Evolutionary conservation across 2,329 filamentous ascomycete genomes (phyloP), one percentile per base, ranked within the genome.

Genomic region (Colletotrichum siamense): DNA sequence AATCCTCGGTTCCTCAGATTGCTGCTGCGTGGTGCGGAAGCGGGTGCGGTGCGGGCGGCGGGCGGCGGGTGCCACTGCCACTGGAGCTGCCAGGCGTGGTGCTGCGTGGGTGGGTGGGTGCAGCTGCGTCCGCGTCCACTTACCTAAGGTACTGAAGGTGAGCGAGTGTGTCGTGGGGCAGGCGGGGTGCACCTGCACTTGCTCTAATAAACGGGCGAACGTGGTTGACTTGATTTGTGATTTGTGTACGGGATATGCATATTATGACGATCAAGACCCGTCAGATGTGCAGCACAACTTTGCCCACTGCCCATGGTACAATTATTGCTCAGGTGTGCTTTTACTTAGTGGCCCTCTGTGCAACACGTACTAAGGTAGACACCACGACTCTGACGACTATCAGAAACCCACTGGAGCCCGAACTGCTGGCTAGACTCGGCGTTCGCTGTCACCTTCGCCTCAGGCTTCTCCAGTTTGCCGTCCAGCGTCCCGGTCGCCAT

Each of bases 1-100:
- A 64, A 64, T 64, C 32, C 62, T 66, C 61, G 61, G 61, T 62
- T 65, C 28, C 30, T 71, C 36, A 65, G 55, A 65, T 32, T 63
- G 61, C 67, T 66, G 44, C n/a, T 61, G 62, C 62, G 68, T 36
- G 68, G 72, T 62, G 34, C 68, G 68, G 68, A 67, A 71, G 73
- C 73, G 73, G 73, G 73, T 66, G 62, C 36, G 62, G 66, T 71
- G 66, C 71, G 71, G 67, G 71, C 67, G 71, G 71, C 61, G 44
- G 68, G 44, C 44, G 44, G 44, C 44, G 44, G 44, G 44, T 52
- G 44, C 44, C 44, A 52, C 44, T 52, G n/a, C n/a, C n/a, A 52
- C 44, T 52, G 44, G 57, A 18, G 61, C 36, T 70, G 61, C 59
- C 59, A 74, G 73, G 72, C 26, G 68, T 49, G 59, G 49, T 34